Evolutionary conservation across 257 asterid species (phyloP).

Genomic region (Scutellaria minor): DNA sequence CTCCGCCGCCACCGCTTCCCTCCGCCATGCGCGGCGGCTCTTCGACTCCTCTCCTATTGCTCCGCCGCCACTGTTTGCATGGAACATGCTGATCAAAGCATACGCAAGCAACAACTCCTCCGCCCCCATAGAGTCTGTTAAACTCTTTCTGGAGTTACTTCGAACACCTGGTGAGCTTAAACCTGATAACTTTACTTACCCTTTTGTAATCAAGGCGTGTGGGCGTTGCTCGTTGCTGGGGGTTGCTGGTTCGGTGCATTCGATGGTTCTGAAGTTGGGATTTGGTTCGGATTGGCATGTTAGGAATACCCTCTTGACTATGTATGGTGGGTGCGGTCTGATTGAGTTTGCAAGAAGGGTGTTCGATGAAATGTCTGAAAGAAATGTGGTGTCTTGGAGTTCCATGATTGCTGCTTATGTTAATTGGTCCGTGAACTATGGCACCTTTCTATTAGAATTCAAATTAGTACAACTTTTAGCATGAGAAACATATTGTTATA

Average conservation of each 20-base stretch:
- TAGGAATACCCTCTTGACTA: conserved; percentile 57
- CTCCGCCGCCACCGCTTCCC: conserved; percentile 53
- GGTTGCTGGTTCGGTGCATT: conserved; percentile 60
- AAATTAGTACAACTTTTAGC: not conserved
- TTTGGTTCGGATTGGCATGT: conserved; percentile 53
- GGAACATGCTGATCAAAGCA: conserved; percentile 62
- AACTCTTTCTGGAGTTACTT: conserved; percentile 43
- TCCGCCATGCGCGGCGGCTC: conserved; percentile 45
- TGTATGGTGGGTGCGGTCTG: conserved; percentile 53
- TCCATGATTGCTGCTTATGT: conserved; percentile 76
- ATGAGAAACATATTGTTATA: not conserved
- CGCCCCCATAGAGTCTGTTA: conserved; percentile 49
- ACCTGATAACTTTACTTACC: conserved; percentile 59
- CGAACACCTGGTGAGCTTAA: conserved; percentile 34
- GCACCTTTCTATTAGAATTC: not conserved
- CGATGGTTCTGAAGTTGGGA: conserved; percentile 55
- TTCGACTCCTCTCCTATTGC: conserved; percentile 49
- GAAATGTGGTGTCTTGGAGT: conserved; percentile 80
- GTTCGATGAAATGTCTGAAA: conserved; percentile 70
- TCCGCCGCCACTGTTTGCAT: conserved; percentile 63
- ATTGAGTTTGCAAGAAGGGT: conserved; percentile 43
- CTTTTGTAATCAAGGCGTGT: conserved; percentile 67
- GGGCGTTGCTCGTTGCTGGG: conserved; percentile 63
- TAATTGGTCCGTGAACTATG: conserved; percentile 51
- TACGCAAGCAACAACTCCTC: conserved; percentile 49